Evolutionary conservation across 2,329 filamentous ascomycete genomes (phyloP), one percentile per base, ranked within the genome.

Genomic region (Phyllosticta citriasiana): DNA sequence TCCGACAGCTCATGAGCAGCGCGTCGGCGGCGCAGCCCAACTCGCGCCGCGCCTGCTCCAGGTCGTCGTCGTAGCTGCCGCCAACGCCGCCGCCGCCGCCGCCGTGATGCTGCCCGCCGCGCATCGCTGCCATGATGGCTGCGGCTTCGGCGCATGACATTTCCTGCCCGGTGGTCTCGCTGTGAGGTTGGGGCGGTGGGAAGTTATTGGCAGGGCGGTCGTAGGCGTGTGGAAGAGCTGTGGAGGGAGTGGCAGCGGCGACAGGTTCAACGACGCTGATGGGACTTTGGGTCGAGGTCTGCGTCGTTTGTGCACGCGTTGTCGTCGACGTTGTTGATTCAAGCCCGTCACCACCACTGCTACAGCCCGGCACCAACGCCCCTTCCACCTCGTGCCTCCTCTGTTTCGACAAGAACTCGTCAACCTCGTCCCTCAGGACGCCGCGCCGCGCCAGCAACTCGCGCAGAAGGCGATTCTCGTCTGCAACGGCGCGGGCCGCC

Each of bases 401-500:
- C 40, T n/a, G 16, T 6, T n/a, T 4, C 4, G 14, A 6, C 40
- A 47, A 4, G 4, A 16, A 47, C 16, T 2, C 16, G 40, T 2
- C 14, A 47, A 47, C 40, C 16, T 47, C 40, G 7, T n/a, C 1
- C 6, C n/a, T 5, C 16, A 3, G 12, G 53, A 63, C 61, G 12
- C 61, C 61, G 12, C 54, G 56, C 25, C 16, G 33, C 24, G 52
- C 55, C 22, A 82, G 71, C 62, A 82, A 70, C 50, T 71, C 70
- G 14, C 78, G 72, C 26, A 84, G 69, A 30, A 74, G 68, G 56
- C 71, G 71, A 64, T 84, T 84, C 65, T 81, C 79, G 30, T 74
- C 66, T 16, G 76, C 77, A 19, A 84, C 80, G 60, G 71, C 73
- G 24, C 79, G 76, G 4, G 82, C 81, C 1, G 79, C 79, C 27